A percentile compares a stretch with the other conserved stretches of the same genome.
phyloP scores from a whole-genome alignment of 768 basidiomycete species.

The Termitomyces sp. region DNA sequence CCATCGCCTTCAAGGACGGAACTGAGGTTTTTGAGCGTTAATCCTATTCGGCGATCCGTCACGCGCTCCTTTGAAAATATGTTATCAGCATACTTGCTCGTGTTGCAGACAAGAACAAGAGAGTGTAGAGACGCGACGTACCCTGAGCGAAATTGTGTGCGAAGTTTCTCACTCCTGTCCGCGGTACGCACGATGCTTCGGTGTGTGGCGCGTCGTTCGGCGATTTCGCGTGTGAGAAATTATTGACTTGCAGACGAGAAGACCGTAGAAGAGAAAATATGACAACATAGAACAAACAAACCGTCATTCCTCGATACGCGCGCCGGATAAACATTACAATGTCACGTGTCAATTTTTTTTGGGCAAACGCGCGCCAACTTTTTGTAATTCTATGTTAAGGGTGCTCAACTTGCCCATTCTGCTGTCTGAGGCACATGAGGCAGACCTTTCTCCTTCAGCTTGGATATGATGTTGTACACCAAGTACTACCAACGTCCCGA shows the following conservation, averaged over 20 bases:
- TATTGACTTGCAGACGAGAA: no score
- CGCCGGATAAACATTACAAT: no score
- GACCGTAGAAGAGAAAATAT: no score
- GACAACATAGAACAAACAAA: no score
- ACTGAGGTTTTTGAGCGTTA: slow-evolving; percentile 65
- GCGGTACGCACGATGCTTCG: slow-evolving; percentile 74
- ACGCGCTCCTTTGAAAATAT: slow-evolving; percentile 64
- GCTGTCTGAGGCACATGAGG: background rate
- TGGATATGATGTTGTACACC: background rate
- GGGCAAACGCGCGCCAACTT: no score
- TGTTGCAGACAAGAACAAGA: background rate
- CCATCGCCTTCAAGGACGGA: slow-evolving; percentile 67
- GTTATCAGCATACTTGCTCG: background rate
- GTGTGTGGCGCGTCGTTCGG: slow-evolving; percentile 64
- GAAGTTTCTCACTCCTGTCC: slow-evolving; percentile 90
- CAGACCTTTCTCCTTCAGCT: background rate
- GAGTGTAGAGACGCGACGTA: no score
- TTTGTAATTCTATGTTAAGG: no score
- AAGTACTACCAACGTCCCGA: background rate
- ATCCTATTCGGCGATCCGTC: slow-evolving; percentile 86
- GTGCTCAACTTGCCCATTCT: background rate
- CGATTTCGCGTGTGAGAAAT: no score
- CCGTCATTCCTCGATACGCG: no score
- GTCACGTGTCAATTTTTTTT: background rate
- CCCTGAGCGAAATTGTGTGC: slow-evolving; percentile 96